Evolutionary conservation across 202 grass and related monocot species (phyloP).

Genomic region (Cymbopogon flexuosus): DNA sequence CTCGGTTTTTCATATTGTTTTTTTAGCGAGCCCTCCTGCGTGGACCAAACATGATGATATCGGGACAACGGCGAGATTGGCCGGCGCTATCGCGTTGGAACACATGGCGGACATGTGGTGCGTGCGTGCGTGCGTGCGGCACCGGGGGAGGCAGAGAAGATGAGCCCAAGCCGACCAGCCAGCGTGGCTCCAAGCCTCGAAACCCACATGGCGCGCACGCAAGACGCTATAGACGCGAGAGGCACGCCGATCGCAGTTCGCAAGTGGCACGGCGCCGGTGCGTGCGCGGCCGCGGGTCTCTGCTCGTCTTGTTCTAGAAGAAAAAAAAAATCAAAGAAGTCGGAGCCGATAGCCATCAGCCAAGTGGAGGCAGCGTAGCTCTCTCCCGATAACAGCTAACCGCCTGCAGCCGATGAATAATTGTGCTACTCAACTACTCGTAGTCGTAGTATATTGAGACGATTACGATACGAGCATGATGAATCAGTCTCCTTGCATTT

Average conservation of each 20-base stretch:
- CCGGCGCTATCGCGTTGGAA: background rate
- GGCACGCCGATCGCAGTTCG: no score
- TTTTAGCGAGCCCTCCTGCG: no score
- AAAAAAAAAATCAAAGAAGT: background rate
- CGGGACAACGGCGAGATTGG: background rate
- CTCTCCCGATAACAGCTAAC: no score
- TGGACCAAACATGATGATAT: no score
- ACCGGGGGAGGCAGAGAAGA: no score
- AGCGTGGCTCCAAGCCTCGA: no score
- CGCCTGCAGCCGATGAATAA: background rate
- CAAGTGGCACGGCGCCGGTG: background rate
- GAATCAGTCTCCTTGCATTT: background rate
- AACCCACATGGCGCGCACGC: background rate
- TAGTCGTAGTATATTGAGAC: background rate
- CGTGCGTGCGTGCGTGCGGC: no score
- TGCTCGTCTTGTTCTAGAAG: background rate
- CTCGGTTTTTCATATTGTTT: no score
- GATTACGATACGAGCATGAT: background rate
- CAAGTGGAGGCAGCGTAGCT: constrained; percentile 17
- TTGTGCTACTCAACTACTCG: background rate
- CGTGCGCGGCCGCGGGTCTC: no score
- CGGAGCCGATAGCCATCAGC: background rate
- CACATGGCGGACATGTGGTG: constrained; percentile 14
- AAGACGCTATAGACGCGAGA: background rate
- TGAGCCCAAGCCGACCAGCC: no score